Base-by-base conservation (phyloP, 2,329 filamentous ascomycete genomes). In the Xylariaceae sp. region DNA sequence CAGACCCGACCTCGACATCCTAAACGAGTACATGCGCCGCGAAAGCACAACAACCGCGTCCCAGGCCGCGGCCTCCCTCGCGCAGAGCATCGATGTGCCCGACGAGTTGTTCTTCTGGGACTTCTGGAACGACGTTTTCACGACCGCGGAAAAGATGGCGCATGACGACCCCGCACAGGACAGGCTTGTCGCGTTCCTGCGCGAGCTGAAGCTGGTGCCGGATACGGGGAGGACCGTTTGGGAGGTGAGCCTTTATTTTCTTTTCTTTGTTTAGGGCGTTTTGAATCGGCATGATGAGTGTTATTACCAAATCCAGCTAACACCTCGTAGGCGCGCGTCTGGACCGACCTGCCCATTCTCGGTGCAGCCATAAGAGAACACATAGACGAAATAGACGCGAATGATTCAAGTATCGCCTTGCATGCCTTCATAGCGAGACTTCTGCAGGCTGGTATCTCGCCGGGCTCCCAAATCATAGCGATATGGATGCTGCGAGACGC, bases 401-500 rank as follows among this genome's bases (percentile, higher is more conserved):
- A 57, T 4, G 34, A 34, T 1, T 53, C 59, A 1, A 67, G 65
- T 61, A 48, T 71, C 10, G 66, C 66, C 1, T 68, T 70, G 48
- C 68, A 72, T 53, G 68, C 71, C 11, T 70, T 72, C 60, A 59
- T 62, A 1, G 69, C 71, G 9, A 62, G 61, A 15, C 63, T 72
- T 4, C 55, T 67, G 2, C 65, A 65, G 39, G 66, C 66, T 11
- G 68, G 65, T 1, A 58, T 71, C 9, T 54, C 63, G 0, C 48
- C 60, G 0, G 58, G 53, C n/a, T 59, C 58, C 2, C 48, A 54
- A 1, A 67, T 61, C 18, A 64, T 65, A 7, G 61, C 64, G 7
- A 61, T 72, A 18, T 71, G 70, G 70, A 70, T 70, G 64, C 45
- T 72, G 52, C 60, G 70, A 7, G 62, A 58, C 2, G 68, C 66